Evolutionary conservation across 2,329 filamentous ascomycete genomes (phyloP).

Genomic region (Cercospora sp.): DNA sequence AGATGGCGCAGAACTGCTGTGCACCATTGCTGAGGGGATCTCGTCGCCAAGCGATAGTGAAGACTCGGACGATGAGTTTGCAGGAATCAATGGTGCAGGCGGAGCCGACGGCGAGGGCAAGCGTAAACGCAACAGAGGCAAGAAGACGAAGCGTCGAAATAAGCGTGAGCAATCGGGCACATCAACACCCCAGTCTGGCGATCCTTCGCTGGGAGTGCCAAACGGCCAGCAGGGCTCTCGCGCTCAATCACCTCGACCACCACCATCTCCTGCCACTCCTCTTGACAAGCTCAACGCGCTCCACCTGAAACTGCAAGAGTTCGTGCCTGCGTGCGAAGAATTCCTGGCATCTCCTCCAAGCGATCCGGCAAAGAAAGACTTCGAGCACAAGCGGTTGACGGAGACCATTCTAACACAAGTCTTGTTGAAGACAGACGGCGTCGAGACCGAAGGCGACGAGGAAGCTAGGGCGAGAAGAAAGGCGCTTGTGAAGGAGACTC

Average conservation of each 20-base stretch:
- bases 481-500: constrained; percentile 70
- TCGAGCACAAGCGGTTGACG: constrained; percentile 72
- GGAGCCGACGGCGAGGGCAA: constrained; percentile 38
- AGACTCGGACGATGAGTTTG: constrained; percentile 46
- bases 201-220: constrained; percentile 40
- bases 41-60: constrained; percentile 42
- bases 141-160: constrained; percentile 47
- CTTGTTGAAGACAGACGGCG: constrained; percentile 71
- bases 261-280: constrained; percentile 46
- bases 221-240: constrained; percentile 37
- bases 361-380: constrained; percentile 66
- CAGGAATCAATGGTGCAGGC: constrained; percentile 29
- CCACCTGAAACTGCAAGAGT: constrained; percentile 61
- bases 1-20: constrained; percentile 62
- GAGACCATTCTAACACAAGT: constrained; percentile 77
- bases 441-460: constrained; percentile 69
- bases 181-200: constrained; percentile 38
- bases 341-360: constrained; percentile 64
- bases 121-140: constrained; percentile 43
- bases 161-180: constrained; percentile 43
- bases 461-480: constrained; percentile 67
- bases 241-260: constrained; percentile 44
- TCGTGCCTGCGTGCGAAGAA: constrained; percentile 64
- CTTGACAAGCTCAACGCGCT: constrained; percentile 68
- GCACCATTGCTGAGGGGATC: constrained; percentile 56